phyloP scores from a whole-genome alignment of 345 rosid genomes.

The Raphanus raphanistrum region DNA sequence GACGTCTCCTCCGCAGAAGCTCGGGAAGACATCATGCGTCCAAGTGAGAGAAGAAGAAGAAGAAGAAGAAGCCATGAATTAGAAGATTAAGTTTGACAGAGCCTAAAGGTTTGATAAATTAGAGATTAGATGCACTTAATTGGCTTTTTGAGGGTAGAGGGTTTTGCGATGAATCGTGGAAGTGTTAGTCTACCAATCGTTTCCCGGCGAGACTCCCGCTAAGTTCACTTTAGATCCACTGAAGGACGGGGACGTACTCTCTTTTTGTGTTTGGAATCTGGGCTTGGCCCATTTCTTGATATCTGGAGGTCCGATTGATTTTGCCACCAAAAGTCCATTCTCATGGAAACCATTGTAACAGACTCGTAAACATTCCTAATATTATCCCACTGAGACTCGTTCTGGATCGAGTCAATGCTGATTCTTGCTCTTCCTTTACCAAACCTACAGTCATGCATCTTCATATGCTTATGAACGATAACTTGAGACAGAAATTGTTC shows the following conservation, averaged over 20 bases:
- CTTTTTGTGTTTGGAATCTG: not conserved
- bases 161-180: not conserved
- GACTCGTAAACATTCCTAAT: not conserved
- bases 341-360: too few species aligned
- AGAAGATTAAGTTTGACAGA: not conserved
- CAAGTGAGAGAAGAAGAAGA: not conserved
- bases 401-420: not conserved
- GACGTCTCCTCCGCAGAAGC: not conserved
- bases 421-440: not conserved
- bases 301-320: not conserved
- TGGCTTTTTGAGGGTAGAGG: not conserved
- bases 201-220: not conserved
- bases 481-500: constrained; percentile 13
- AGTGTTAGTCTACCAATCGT: not conserved
- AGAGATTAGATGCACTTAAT: not conserved
- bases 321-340: not conserved
- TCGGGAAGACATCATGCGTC: not conserved
- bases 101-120: not conserved
- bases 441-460: not conserved
- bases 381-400: not conserved
- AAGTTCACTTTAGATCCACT: not conserved
- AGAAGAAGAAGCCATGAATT: not conserved
- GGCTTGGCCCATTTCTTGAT: not conserved
- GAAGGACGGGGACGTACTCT: not conserved
- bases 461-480: constrained; percentile 3